Percentiles rank a stretch among this genome's conserved stretches.
Evolutionary conservation across 306 rosid genomes (phyloP).

Genomic region (Castanea sativa): DNA sequence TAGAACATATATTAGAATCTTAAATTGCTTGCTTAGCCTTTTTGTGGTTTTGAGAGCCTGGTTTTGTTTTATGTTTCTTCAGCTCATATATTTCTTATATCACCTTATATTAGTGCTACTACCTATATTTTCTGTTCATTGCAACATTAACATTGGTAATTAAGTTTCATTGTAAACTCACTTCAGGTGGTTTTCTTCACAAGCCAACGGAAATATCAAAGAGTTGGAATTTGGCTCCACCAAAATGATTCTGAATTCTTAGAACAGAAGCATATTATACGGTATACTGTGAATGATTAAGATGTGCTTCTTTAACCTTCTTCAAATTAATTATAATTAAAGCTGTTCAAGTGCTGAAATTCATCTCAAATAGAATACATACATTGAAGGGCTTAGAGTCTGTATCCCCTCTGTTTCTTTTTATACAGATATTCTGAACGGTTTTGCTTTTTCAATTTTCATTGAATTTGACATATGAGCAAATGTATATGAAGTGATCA

Average conservation of each 20-base stretch:
- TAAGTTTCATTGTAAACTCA: conserved; percentile 23
- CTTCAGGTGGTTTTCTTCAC: conserved; percentile 59
- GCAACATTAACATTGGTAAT: conserved; percentile 3
- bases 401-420: background rate
- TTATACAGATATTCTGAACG: background rate
- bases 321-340: background rate
- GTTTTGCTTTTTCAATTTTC: background rate
- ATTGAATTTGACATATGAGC: background rate
- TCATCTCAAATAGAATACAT: background rate
- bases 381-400: background rate
- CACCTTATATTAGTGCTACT: background rate
- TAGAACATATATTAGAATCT: background rate
- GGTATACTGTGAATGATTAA: background rate
- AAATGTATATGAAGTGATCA: background rate
- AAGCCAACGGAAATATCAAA: conserved; percentile 43
- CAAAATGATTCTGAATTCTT: conserved; percentile 33
- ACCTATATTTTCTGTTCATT: conserved; percentile 12
- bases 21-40: background rate
- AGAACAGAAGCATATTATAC: conserved; percentile 8
- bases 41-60: conserved; percentile 11
- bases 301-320: conserved; percentile 8
- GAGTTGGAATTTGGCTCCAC: conserved; percentile 44
- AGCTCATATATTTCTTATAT: conserved; percentile 5
- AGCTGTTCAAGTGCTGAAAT: background rate
- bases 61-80: background rate